A percentile compares a stretch with the other conserved stretches of the same genome.
These are phyloP conservation scores for Saturnispora ahearnii DNA, from an alignment of 805 yeast genomes.

Conservation along the genomic window DNA sequence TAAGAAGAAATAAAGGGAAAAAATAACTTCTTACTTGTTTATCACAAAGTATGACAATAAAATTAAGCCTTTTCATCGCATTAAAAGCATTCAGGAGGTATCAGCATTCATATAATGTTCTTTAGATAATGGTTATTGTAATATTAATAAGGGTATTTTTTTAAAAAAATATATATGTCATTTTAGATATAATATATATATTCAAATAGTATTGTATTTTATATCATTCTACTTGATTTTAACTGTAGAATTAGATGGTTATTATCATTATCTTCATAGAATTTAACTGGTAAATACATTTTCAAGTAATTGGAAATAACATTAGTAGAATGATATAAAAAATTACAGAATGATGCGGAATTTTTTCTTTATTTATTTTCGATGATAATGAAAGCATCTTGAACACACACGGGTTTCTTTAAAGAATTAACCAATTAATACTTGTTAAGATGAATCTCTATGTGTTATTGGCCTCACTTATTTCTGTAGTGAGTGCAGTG, in stretches of 20 bases:
- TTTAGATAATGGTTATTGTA: not conserved
- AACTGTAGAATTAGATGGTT: too few species aligned
- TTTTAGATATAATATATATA: too few species aligned
- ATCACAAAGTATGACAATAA: too few species aligned
- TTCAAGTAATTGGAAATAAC: too few species aligned
- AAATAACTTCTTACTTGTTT: too few species aligned
- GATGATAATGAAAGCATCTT: not conserved
- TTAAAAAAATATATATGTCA: not conserved
- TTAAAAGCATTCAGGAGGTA: too few species aligned
- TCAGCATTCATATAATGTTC: not conserved
- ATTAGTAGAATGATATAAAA: too few species aligned
- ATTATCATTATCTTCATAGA: too few species aligned
- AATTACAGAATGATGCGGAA: not conserved
- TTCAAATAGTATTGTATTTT: too few species aligned
- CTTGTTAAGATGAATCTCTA: not conserved
- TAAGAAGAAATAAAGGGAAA: not conserved
- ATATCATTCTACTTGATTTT: too few species aligned
- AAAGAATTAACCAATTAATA: not conserved
- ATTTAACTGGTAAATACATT: too few species aligned
- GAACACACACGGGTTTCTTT: not conserved
- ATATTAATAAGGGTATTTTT: not conserved
- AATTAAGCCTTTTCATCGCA: too few species aligned
- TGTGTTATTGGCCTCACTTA: not conserved
- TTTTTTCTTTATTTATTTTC: not conserved
- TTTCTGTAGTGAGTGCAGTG: constrained; percentile 2